These are phyloP conservation scores for Talaromyces sp. DNA, from an alignment of 2,329 filamentous ascomycete species.

Conservation along the genomic window DNA sequence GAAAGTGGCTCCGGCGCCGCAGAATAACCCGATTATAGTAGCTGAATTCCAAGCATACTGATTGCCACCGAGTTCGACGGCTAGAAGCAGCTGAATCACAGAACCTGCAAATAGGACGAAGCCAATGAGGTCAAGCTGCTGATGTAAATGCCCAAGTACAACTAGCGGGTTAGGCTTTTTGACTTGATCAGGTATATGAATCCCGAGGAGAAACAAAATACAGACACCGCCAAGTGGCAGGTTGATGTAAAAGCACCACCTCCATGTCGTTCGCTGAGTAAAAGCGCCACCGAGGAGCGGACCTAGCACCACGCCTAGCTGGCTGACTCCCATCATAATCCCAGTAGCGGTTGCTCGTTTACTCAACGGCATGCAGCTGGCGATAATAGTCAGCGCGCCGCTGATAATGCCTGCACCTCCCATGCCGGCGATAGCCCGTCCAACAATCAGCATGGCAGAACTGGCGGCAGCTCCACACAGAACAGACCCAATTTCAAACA, in stretches of 20 bases:
- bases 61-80: conserved; percentile 29
- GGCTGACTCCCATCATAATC: conserved; percentile 15
- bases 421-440: conserved; percentile 37
- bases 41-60: conserved; percentile 26
- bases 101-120: conserved; percentile 24
- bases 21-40: conserved; percentile 24
- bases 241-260: conserved; percentile 34
- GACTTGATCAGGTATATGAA: conserved; percentile 10
- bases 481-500: neutral
- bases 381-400: conserved; percentile 28
- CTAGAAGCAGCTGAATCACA: conserved; percentile 26
- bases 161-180: neutral
- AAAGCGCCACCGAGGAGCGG: neutral
- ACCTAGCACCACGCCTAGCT: conserved; percentile 30
- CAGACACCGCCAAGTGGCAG: conserved; percentile 31
- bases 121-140: conserved; percentile 26
- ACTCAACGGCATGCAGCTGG: conserved; percentile 28
- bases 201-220: conserved; percentile 11
- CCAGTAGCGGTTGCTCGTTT: conserved; percentile 24
- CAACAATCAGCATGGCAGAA: conserved; percentile 36
- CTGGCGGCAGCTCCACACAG: conserved; percentile 35
- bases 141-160: neutral
- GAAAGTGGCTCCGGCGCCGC: conserved; percentile 21
- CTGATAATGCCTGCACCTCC: conserved; percentile 37
- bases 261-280: neutral